A percentile compares a stretch with the other conserved stretches of the same genome.
Conservation (phyloP, 805 yeast species). For the Ogataea polymorpha region DNA sequence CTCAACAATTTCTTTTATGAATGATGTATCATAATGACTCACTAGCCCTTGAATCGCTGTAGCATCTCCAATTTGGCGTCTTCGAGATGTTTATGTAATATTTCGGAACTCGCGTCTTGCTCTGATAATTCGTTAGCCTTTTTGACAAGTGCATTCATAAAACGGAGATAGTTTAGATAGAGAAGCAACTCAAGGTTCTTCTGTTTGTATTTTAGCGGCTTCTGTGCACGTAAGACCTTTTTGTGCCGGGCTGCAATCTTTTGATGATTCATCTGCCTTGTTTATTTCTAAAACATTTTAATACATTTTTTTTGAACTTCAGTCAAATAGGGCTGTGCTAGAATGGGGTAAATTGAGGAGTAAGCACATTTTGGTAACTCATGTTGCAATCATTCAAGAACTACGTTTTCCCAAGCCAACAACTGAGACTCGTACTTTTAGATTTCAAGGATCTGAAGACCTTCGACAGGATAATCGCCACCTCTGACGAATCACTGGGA, state of each 20-base stretch:
- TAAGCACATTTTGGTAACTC: not conserved
- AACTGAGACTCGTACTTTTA: slow-evolving; percentile 41
- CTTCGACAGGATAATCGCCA: slow-evolving; percentile 48
- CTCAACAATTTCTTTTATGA: slow-evolving; percentile 34
- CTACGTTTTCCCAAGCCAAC: slow-evolving; percentile 17
- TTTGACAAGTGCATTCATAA: slow-evolving; percentile 38
- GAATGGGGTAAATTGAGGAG: slow-evolving; percentile 5
- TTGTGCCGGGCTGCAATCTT: slow-evolving; percentile 16
- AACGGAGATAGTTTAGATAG: slow-evolving; percentile 46
- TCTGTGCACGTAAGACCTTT: slow-evolving; percentile 7
- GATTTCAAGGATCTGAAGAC: slow-evolving; percentile 55
- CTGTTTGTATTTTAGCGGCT: slow-evolving; percentile 14
- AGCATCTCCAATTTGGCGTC: slow-evolving; percentile 26
- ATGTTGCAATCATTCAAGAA: slow-evolving; percentile 13
- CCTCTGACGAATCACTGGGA: slow-evolving; percentile 74
- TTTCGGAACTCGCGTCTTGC: slow-evolving; percentile 40
- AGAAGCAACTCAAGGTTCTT: slow-evolving; percentile 33
- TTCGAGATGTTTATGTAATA: slow-evolving; percentile 41
- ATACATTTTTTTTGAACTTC: not conserved
- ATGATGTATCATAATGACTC: slow-evolving; percentile 9
- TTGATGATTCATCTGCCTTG: slow-evolving; percentile 13
- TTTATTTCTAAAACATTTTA: not conserved
- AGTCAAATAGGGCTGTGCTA: slow-evolving; percentile 2
- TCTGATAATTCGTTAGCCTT: slow-evolving; percentile 39
- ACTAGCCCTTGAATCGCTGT: slow-evolving; percentile 24